These are phyloP conservation scores for Cutaneotrichosporon cutaneum DNA, from an alignment of 1,284 basidiomycete genomes.

Conservation along the genomic window DNA sequence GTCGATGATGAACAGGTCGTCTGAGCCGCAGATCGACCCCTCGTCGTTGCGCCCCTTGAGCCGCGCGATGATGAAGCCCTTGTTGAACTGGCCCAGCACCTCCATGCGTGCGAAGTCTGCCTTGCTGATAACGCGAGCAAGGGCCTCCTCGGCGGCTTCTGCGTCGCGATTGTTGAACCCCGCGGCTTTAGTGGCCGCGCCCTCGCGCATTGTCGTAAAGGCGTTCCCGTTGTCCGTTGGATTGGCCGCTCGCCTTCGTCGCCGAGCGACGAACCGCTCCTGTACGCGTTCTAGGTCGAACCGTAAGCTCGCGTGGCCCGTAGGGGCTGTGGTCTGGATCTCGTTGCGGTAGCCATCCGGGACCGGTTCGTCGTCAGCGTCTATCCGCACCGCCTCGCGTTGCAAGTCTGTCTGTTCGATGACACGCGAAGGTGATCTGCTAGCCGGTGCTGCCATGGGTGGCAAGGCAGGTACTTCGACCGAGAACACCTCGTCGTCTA, in stretches of 20 bases:
- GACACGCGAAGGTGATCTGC: not conserved
- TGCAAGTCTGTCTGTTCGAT: not conserved
- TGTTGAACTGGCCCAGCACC: slow-evolving; percentile 91
- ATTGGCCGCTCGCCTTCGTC: not conserved
- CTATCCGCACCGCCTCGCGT: slow-evolving; percentile 7
- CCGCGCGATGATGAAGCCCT: slow-evolving; percentile 88
- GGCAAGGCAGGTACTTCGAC: not conserved
- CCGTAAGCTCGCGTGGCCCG: slow-evolving; percentile 39
- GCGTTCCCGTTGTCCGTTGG: slow-evolving; percentile 28
- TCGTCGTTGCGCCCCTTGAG: slow-evolving; percentile 50
- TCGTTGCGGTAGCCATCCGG: slow-evolving; percentile 37
- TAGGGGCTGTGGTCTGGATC: slow-evolving; percentile 31
- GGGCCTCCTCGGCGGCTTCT: slow-evolving; percentile 65
- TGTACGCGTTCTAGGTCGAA: slow-evolving; percentile 41
- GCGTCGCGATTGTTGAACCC: slow-evolving; percentile 64
- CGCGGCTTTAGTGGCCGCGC: slow-evolving; percentile 51
- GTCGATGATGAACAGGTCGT: slow-evolving; percentile 86
- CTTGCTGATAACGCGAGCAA: slow-evolving; percentile 85
- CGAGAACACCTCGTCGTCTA: not conserved
- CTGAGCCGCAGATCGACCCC: slow-evolving; percentile 52
- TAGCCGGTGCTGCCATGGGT: not conserved
- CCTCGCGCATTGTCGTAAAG: slow-evolving; percentile 27
- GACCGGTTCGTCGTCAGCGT: slow-evolving; percentile 10
- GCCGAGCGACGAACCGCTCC: slow-evolving; percentile 26
- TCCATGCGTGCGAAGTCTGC: slow-evolving; percentile 81